Base-by-base conservation (phyloP, 352 stramenopile genomes). In the Elongisporangium undulatum region DNA sequence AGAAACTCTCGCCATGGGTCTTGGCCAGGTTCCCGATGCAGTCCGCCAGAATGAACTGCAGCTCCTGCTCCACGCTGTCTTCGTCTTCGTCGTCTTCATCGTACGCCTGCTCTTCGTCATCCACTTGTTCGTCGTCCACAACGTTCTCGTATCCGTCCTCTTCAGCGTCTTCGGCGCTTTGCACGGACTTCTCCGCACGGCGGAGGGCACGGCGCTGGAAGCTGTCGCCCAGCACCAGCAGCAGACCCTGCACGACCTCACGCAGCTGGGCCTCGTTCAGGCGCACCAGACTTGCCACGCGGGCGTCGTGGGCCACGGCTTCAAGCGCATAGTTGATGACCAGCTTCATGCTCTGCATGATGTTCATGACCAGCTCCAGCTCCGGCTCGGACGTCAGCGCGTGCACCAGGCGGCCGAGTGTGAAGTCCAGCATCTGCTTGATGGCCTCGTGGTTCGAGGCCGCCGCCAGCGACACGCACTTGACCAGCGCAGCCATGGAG, bases 371-470 rank as follows among this genome's bases (percentile, higher is more conserved):
- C 38, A 95, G 68, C 54, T 95, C 83, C n/a, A 93, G 71, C 21
- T 95, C 85, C 0, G 83, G 83, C 67, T 95, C 85, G 4, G 83
- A 91, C 9, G 81, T 88, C 49, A 95, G 69, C 24, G 85, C 85
- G 53, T 90, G 68, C 8, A 95, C 75, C 26, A 95, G 64, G 2
- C 85, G 78, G 38, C 85, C 85, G 13, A 95, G 76, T 38, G 77
- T 82, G 66, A 92, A 95, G 56, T 95, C 85, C 49, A 93, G 64
- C 74, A 93, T 92, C 51, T 95, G 85, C 65, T 92, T 92, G 56
- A 90, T 87, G 15, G 83, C 69, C 51, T 76, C 78, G 54, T 66
- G 56, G 23, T 74, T 68, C 1, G 66, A 63, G 3, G 78, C 80
- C 16, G 34, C 34, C 12, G 80, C 79, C 48, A 82, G 64, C 26